phyloP scores from a whole-genome alignment of 1,284 basidiomycete genomes.

The Ganoderma lucidum region DNA sequence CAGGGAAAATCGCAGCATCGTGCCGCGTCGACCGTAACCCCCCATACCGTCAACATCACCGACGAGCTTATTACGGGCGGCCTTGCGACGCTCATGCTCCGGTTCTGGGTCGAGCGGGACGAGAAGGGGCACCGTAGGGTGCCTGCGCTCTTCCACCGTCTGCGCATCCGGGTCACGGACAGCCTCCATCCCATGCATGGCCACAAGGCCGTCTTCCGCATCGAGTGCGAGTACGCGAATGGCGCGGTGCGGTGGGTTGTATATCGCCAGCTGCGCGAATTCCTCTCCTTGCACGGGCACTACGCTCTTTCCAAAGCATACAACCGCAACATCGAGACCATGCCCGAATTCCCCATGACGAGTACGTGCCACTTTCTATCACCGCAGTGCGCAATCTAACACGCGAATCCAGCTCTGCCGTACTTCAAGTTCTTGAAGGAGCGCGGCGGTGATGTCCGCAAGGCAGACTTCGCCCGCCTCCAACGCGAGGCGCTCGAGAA shows the following conservation, averaged over 20 bases:
- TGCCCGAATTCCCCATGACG: slow-evolving; percentile 94
- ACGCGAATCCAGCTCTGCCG: slow-evolving; percentile 68
- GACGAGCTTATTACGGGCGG: slow-evolving; percentile 88
- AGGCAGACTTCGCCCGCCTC: slow-evolving; percentile 80
- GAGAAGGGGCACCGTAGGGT: slow-evolving; percentile 87
- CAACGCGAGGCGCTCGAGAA: slow-evolving; percentile 88
- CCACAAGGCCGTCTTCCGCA: slow-evolving; percentile 86
- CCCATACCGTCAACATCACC: slow-evolving; percentile 75
- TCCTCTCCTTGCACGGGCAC: slow-evolving; percentile 90
- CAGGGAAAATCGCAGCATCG: slow-evolving; percentile 41
- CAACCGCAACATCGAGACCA: slow-evolving; percentile 72
- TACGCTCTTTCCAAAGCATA: slow-evolving; percentile 90
- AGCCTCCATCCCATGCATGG: slow-evolving; percentile 84
- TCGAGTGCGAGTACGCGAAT: slow-evolving; percentile 97
- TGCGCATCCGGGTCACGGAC: slow-evolving; percentile 87
- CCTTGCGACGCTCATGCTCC: slow-evolving; percentile 84
- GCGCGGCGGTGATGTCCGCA: slow-evolving; percentile 58
- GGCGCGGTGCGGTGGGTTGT: slow-evolving; percentile 96
- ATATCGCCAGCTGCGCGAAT: slow-evolving; percentile 94
- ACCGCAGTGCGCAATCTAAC: background rate
- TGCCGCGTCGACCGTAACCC: slow-evolving; percentile 55
- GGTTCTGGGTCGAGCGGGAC: slow-evolving; percentile 92
- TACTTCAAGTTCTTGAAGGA: slow-evolving; percentile 87
- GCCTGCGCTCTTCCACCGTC: slow-evolving; percentile 87
- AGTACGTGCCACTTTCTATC: slow-evolving; percentile 54